Percentiles rank a stretch among this genome's conserved stretches.
Conservation (phyloP, 352 stramenopile genomes). For the Phytophthora pinifolia region DNA sequence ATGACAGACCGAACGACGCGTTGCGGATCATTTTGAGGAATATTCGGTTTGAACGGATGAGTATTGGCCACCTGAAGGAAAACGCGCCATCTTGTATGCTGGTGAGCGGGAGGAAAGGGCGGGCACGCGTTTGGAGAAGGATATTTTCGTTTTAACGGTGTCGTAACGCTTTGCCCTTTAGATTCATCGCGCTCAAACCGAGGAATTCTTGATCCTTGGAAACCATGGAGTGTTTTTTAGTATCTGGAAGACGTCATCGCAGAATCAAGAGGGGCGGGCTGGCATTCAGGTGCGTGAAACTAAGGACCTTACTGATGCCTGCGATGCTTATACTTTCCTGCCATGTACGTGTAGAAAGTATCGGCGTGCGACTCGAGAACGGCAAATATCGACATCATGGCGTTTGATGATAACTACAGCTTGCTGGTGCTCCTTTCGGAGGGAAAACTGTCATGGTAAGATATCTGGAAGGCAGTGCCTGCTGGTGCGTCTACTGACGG, state of each 20-base stretch:
- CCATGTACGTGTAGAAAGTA: conserved; percentile 15
- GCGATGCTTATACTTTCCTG: conserved; percentile 5
- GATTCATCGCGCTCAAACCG: conserved; percentile 7
- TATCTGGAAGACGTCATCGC: conserved; percentile 12
- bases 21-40: conserved; percentile 27
- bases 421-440: conserved; percentile 26
- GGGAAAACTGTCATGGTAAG: conserved; percentile 36
- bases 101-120: conserved; percentile 7
- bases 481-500: neutral
- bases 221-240: conserved; percentile 24
- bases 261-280: neutral
- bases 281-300: conserved; percentile 20
- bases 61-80: conserved; percentile 17
- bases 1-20: conserved; percentile 13
- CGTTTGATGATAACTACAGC: conserved; percentile 16
- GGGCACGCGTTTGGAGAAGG: neutral
- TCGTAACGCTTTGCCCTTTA: conserved; percentile 19
- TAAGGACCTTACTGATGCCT: neutral
- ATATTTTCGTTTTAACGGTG: neutral
- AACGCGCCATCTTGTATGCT: conserved; percentile 21
- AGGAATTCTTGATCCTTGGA: conserved; percentile 16
- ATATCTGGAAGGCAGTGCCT: too few species aligned
- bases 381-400: conserved; percentile 16
- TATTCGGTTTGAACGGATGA: conserved; percentile 25
- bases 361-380: conserved; percentile 15